Percentiles rank a stretch among this genome's conserved stretches.
Evolutionary conservation across 2,329 filamentous ascomycete genomes (phyloP).

Genomic region (Blastomyces emzantsi): DNA sequence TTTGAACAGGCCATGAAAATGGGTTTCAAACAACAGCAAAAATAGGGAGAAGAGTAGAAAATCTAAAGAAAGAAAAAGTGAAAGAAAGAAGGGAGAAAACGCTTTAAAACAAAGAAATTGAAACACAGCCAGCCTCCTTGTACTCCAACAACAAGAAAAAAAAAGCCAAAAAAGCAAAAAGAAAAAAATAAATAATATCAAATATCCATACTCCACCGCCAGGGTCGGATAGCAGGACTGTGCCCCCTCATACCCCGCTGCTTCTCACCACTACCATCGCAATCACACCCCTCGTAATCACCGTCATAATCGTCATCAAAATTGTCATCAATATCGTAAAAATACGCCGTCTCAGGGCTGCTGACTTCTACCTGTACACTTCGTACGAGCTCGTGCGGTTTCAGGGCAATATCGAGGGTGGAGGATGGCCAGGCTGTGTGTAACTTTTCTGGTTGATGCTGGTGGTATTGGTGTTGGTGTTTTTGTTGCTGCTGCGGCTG

Average conservation of each 20-base stretch:
- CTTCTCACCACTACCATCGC: slow-evolving; percentile 23
- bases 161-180: no score
- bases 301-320: slow-evolving; percentile 19
- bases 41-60: background rate
- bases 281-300: slow-evolving; percentile 6
- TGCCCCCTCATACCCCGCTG: slow-evolving; percentile 17
- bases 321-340: background rate
- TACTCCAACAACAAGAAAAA: no score
- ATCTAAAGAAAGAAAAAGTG: background rate
- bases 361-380: slow-evolving; percentile 31
- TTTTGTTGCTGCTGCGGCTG: slow-evolving; percentile 6
- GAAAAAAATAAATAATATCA: slow-evolving; percentile 17
- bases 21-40: background rate
- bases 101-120: background rate
- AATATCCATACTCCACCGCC: slow-evolving; percentile 39
- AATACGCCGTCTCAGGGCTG: background rate
- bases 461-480: slow-evolving; percentile 3
- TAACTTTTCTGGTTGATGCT: background rate
- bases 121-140: no score
- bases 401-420: slow-evolving; percentile 19
- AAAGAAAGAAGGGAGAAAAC: background rate
- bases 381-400: slow-evolving; percentile 24
- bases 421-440: slow-evolving; percentile 11
- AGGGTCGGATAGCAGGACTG: slow-evolving; percentile 25
- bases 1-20: background rate